These are phyloP conservation scores for Nicotiana tomentosiformis DNA, from an alignment of 257 asterid species.

Conservation along the genomic window DNA sequence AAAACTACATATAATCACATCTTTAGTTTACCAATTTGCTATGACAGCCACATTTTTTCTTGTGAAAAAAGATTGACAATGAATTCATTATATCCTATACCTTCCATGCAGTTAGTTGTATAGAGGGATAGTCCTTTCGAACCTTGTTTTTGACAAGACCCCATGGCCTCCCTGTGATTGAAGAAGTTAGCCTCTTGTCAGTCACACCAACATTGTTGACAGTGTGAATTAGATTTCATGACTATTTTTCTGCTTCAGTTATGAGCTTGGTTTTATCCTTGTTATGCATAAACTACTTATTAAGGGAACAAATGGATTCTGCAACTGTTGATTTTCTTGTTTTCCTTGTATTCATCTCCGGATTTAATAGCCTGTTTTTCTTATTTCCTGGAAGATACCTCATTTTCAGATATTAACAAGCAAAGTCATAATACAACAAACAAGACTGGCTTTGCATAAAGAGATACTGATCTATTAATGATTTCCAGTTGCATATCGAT, in stretches of 20 bases:
- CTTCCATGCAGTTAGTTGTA: slow-evolving; percentile 36
- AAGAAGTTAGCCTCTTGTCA: background rate
- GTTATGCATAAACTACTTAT: background rate
- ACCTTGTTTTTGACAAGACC: slow-evolving; percentile 24
- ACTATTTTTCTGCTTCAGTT: background rate
- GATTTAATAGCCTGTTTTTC: too few species aligned
- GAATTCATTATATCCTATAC: background rate
- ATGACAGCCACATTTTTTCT: background rate
- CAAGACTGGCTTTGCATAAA: too few species aligned
- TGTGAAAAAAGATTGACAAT: background rate
- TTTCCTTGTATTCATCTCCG: background rate
- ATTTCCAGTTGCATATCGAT: too few species aligned
- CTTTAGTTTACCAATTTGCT: background rate
- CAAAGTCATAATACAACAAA: too few species aligned
- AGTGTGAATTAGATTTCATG: background rate
- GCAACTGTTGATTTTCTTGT: background rate
- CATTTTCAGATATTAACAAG: too few species aligned
- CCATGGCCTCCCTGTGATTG: slow-evolving; percentile 26
- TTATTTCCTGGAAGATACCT: too few species aligned
- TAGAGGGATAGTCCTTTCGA: slow-evolving; percentile 24
- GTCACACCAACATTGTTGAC: background rate
- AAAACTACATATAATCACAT: slow-evolving; percentile 16
- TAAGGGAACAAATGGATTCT: too few species aligned
- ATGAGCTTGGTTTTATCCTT: background rate
- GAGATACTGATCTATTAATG: too few species aligned